Conservation (phyloP, 2,329 filamentous ascomycete genomes). For the Verticillium albo-atrum region DNA sequence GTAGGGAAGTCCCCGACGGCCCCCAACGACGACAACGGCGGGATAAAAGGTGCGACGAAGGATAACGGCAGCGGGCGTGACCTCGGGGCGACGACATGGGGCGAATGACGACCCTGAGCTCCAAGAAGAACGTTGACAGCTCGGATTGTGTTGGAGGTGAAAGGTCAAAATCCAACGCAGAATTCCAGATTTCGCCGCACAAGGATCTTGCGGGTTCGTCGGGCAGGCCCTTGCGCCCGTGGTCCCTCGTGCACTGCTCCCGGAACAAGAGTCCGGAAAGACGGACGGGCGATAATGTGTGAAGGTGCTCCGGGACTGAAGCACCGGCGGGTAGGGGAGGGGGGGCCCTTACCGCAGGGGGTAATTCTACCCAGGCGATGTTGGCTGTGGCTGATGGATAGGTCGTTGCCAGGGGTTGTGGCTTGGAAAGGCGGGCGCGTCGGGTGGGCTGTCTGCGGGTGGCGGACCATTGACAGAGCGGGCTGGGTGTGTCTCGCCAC, state of each 20-base stretch:
- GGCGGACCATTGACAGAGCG: neutral
- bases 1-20: constrained; percentile 2
- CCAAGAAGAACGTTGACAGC: neutral
- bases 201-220: neutral
- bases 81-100: constrained; percentile 10
- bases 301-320: neutral
- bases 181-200: constrained; percentile 3
- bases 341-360: neutral
- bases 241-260: neutral
- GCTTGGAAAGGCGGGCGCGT: neutral
- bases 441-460: neutral
- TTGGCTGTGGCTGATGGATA: neutral
- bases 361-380: neutral
- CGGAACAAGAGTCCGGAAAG: neutral
- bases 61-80: neutral
- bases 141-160: neutral
- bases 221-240: neutral
- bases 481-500: neutral
- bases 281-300: neutral
- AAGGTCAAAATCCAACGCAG: neutral
- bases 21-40: neutral
- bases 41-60: neutral
- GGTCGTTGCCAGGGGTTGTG: neutral
- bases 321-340: neutral
- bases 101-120: neutral